These are phyloP conservation scores for Prosopis cineraria DNA, from an alignment of 306 rosid species.

Conservation along the genomic window DNA sequence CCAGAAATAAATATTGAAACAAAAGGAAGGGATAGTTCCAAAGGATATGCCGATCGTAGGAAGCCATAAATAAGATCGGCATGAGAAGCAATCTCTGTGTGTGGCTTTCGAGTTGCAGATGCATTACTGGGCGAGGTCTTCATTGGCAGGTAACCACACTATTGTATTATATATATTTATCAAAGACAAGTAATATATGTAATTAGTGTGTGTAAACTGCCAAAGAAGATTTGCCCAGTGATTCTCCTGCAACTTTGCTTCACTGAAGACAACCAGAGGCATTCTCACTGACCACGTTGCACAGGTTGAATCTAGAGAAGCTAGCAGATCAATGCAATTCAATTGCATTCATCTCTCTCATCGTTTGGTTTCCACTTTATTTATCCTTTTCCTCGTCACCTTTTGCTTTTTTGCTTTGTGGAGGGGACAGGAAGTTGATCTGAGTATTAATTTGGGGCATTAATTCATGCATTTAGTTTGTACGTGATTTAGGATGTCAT, in stretches of 20 bases:
- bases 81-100: neutral
- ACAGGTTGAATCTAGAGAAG: neutral
- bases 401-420: neutral
- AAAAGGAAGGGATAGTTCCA: constrained; percentile 46
- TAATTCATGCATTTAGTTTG: neutral
- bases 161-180: neutral
- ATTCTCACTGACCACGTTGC: no score
- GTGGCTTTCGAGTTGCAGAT: constrained; percentile 35
- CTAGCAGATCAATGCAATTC: neutral
- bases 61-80: constrained; percentile 30
- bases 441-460: neutral
- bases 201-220: constrained; percentile 43
- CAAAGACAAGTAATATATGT: neutral
- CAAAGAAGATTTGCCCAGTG: constrained; percentile 80
- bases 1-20: neutral
- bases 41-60: constrained; percentile 50
- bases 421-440: neutral
- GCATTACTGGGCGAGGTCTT: constrained; percentile 65
- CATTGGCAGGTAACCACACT: constrained; percentile 63
- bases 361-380: neutral
- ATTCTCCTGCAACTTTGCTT: constrained; percentile 44
- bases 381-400: neutral
- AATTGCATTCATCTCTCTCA: neutral
- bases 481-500: no score
- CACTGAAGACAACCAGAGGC: neutral